A percentile compares a stretch with the other conserved stretches of the same genome.
These are phyloP conservation scores for Rhodotorula sp. DNA, from an alignment of 1,284 basidiomycete species.

Conservation along the genomic window DNA sequence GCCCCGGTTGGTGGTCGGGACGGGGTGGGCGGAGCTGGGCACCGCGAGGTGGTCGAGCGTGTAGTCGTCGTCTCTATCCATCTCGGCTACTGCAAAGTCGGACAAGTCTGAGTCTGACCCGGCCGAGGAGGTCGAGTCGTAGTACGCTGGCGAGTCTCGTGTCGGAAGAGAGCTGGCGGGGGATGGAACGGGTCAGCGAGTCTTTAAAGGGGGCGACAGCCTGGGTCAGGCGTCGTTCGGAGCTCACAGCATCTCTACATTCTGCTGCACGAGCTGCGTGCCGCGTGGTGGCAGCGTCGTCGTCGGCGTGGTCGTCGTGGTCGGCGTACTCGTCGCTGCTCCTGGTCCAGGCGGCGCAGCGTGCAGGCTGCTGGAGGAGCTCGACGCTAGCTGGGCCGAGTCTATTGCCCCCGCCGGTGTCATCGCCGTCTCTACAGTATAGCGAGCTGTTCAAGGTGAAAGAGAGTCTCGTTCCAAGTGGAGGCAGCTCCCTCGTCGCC, in stretches of 20 bases:
- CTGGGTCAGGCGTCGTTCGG: neutral
- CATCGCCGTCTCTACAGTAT: too few relatives aligned
- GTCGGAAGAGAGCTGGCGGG: conserved; percentile 30
- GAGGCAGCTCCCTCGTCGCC: too few relatives aligned
- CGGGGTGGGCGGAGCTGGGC: neutral
- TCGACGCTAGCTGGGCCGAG: too few relatives aligned
- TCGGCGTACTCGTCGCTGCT: neutral
- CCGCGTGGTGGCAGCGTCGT: too few relatives aligned
- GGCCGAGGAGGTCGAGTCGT: conserved; percentile 21
- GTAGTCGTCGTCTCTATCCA: neutral
- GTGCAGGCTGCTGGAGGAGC: neutral
- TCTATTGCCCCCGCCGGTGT: too few relatives aligned
- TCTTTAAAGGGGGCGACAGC: neutral
- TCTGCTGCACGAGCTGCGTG: neutral
- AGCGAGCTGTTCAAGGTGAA: too few relatives aligned
- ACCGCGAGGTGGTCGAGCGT: neutral
- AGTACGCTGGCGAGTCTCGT: conserved; percentile 33
- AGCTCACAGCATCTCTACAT: neutral
- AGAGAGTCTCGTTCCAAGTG: too few relatives aligned
- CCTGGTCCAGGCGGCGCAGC: neutral
- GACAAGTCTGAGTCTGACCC: neutral
- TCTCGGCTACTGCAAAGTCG: neutral
- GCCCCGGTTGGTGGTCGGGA: conserved; percentile 42
- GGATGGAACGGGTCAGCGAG: neutral
- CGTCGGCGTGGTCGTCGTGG: neutral